phyloP scores from a whole-genome alignment of 179 eudicot species.

The Silene vulgaris region DNA sequence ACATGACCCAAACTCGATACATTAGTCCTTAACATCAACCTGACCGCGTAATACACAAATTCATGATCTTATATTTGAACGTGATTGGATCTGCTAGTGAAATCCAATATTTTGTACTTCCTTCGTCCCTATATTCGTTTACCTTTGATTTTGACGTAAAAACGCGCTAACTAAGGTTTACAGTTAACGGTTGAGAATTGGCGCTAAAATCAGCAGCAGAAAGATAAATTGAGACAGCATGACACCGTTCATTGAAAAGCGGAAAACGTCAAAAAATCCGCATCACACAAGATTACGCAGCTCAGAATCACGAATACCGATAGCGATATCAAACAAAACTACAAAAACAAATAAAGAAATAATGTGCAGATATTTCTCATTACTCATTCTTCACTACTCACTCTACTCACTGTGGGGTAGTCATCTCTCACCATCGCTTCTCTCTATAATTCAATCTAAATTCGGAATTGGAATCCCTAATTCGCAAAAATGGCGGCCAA shows the following conservation, averaged over 20 bases:
- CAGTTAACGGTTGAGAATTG: neutral
- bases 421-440: neutral
- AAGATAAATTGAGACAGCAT: neutral
- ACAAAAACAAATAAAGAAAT: neutral
- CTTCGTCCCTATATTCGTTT: no score
- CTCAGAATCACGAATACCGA: slow-evolving; percentile 2
- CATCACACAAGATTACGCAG: neutral
- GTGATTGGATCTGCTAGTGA: no score
- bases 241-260: neutral
- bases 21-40: no score
- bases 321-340: neutral
- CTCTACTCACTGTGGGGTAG: neutral
- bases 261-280: neutral
- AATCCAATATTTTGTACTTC: neutral
- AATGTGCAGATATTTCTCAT: slow-evolving; percentile 4
- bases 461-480: no score
- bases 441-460: neutral
- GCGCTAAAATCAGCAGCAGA: slow-evolving; percentile 5
- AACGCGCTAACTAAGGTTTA: neutral
- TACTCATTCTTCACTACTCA: neutral
- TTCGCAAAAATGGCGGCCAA: slow-evolving; percentile 22
- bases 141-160: no score
- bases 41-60: no score
- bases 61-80: no score
- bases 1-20: no score